These are phyloP conservation scores for Pilasporangium apinafurcum DNA, from an alignment of 352 stramenopile species.

Conservation along the genomic window DNA sequence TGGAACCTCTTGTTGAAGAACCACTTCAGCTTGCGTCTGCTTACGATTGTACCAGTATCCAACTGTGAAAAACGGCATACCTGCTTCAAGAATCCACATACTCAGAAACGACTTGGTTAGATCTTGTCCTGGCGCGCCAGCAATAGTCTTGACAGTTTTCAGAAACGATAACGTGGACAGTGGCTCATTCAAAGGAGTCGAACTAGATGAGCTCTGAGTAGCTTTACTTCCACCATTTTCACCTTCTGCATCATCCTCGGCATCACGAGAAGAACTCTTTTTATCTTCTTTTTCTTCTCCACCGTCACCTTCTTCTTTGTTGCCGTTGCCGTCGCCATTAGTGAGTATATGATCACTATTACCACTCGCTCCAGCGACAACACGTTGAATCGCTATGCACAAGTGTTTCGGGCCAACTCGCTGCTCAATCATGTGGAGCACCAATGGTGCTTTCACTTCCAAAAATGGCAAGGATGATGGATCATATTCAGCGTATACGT, in stretches of 20 bases:
- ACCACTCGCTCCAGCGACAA: conserved; percentile 39
- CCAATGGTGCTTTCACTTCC: conserved; percentile 72
- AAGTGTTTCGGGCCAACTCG: conserved; percentile 69
- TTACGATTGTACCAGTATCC: conserved; percentile 89
- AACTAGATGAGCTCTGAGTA: conserved; percentile 8
- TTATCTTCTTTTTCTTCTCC: conserved; percentile 25
- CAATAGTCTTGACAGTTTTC: conserved; percentile 76
- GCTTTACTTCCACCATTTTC: conserved; percentile 7
- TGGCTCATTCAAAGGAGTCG: conserved; percentile 25
- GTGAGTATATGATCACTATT: conserved; percentile 14
- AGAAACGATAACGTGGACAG: conserved; percentile 74
- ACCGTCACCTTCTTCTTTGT: conserved; percentile 21
- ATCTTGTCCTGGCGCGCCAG: conserved; percentile 67
- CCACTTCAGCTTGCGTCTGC: conserved; percentile 79
- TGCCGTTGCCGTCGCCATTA: conserved; percentile 12
- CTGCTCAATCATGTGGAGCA: conserved; percentile 88
- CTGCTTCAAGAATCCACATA: conserved; percentile 74
- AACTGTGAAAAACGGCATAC: conserved; percentile 84
- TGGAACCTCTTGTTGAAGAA: conserved; percentile 77
- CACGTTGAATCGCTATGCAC: conserved; percentile 70
- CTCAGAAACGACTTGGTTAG: conserved; percentile 76
- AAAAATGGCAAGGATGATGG: conserved; percentile 65
- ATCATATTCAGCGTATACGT: conserved; percentile 82
- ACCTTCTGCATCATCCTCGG: conserved; percentile 20
- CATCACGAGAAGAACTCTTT: conserved; percentile 19